Base-by-base conservation (phyloP, 768 basidiomycete species). In the Antrodiella citrinella region DNA sequence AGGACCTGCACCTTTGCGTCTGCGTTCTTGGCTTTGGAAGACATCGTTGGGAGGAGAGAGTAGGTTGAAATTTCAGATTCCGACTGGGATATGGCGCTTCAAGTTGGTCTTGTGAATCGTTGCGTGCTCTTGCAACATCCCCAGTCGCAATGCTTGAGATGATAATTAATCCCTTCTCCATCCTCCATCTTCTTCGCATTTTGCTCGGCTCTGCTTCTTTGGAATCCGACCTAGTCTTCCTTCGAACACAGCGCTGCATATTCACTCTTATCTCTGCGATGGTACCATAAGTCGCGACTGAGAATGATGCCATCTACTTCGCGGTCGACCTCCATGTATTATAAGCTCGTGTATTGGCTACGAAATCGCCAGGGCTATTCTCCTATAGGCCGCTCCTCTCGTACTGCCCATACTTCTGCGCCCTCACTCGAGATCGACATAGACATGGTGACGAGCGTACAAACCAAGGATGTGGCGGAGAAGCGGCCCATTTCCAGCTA, bases 1-100 rank as follows among this genome's bases (percentile, higher is more conserved):
- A 90, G 71, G 13, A 79, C 71, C 19, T 58, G 47, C 0, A 59
- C 62, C 49, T 69, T 69, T n/a, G 63, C 57, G 26, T 63, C 65
- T 3, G 49, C n/a, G 35, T 55, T 41, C 45, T 66, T 62, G 9
- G 57, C 12, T 44, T 63, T 63, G 18, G 53, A 35, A 11, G 60
- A 44, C 60, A 61, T 61, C n/a, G n/a, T n/a, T n/a, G n/a, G n/a
- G n/a, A n/a, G n/a, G n/a, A n/a, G n/a, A n/a, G n/a, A n/a, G n/a
- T n/a, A n/a, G n/a, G n/a, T n/a, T n/a, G n/a, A n/a, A n/a, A n/a
- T n/a, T n/a, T n/a, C n/a, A n/a, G n/a, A n/a, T n/a, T n/a, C n/a
- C n/a, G n/a, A n/a, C n/a, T n/a, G n/a, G n/a, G n/a, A n/a, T n/a
- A n/a, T n/a, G n/a, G n/a, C n/a, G n/a, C n/a, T n/a, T n/a, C n/a